Base-by-base conservation (phyloP, 2,329 filamentous ascomycete species). In the Sarocladium kiliense region DNA sequence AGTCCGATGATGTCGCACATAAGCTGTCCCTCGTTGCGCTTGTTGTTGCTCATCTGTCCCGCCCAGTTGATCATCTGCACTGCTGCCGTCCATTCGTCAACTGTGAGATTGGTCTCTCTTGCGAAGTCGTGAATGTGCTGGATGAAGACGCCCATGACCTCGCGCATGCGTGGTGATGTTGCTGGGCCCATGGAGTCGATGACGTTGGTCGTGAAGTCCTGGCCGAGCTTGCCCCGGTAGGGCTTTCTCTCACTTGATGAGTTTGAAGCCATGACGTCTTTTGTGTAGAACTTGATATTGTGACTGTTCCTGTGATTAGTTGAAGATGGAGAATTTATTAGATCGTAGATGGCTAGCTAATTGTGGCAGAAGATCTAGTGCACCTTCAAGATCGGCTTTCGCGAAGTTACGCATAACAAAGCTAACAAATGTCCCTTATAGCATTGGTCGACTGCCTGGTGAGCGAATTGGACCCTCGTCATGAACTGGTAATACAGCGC, bases 111-210 rank as follows among this genome's bases (percentile, higher is more conserved):
- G 60, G 89, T 82, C 66, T 91, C 88, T 56, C 88, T 84, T 55
- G 84, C 81, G 68, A 91, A 91, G 71, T 91, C 87, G 74, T 92
- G 88, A 57, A 92, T 77, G 73, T 91, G 87, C 49, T 74, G 77
- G 70, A 91, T 84, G 62, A 91, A 71, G 27, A 80, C 76, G 58
- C 76, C 69, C 64, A 91, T 74, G 63, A 91, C 76, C 60, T 82
- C 74, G 57, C 85, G 80, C 63, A 84, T 80, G 58, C 88, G 78
- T 57, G 86, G 81, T 53, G 79, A 75, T 12, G 84, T 83, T 63
- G 87, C 84, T 63, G 87, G 84, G 54, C 86, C 84, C 76, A 90
- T 91, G 63, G 85, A 79, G 60, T 88, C 80, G 66, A 91, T 77
- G 71, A 91, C 86, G 68, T 84, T 79, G 62, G 84, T 72, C 54